phyloP scores from a whole-genome alignment of 768 basidiomycete species.

The Pleurotus tuber-regium region DNA sequence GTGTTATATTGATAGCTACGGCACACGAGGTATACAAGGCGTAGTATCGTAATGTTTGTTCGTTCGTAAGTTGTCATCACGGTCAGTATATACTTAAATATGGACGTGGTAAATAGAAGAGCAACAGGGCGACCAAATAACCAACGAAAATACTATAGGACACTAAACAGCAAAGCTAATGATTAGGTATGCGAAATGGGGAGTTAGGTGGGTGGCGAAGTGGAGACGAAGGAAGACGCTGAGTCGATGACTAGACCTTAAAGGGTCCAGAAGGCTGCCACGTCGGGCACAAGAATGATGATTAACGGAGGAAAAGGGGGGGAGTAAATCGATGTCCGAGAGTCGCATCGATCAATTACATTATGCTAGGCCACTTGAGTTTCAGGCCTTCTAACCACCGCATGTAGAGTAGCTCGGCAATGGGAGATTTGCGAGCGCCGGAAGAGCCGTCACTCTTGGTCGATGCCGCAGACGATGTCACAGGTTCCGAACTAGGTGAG shows the following conservation, averaged over 20 bases:
- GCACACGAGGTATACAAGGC: neutral
- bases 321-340: slow-evolving; percentile 4
- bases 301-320: slow-evolving; percentile 3
- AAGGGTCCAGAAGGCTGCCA: too few species aligned
- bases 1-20: too few species aligned
- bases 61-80: neutral
- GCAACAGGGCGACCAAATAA: neutral
- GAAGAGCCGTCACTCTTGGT: slow-evolving; percentile 40
- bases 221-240: neutral
- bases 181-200: neutral
- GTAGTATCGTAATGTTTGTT: neutral
- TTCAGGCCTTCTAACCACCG: slow-evolving; percentile 93
- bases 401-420: slow-evolving; percentile 95
- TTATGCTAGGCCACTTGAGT: slow-evolving; percentile 84
- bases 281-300: neutral
- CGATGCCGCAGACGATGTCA: slow-evolving; percentile 20
- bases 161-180: neutral
- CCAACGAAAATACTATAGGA: neutral
- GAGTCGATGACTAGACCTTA: neutral
- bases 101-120: neutral
- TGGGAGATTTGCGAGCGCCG: slow-evolving; percentile 70
- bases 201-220: neutral
- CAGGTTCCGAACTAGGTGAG: neutral
- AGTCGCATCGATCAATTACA: slow-evolving; percentile 25
- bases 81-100: neutral